Evolutionary conservation across 1,284 basidiomycete species (phyloP), one percentile per base, ranked within the genome.

Genomic region (Ceratobasidium sp.): DNA sequence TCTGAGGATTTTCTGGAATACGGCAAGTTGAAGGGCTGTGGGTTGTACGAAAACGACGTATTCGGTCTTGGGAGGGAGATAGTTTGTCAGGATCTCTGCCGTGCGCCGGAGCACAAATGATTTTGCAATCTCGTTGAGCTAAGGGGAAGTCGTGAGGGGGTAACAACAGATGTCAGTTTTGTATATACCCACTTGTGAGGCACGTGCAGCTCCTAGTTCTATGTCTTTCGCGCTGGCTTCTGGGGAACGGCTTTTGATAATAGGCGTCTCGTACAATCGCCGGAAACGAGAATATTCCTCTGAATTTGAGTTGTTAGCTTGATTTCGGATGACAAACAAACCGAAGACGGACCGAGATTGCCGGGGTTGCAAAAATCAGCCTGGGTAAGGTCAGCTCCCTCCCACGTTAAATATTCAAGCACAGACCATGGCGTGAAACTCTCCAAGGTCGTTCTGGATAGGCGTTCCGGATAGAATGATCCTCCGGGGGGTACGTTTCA

Each of bases 381-480:
- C 93, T 62, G 13, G 49, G 29, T 54, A 43, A 29, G 27, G 14
- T 66, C 5, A 46, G 34, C 58, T n/a, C 58, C 39, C 27, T 3
- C 14, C 51, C 43, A 43, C 69, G 29, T 54, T 39, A 68, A 14
- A 46, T 61, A 63, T 58, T 37, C 68, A 31, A 43, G 39, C 54
- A 78, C 85, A 68, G 74, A 94, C 94, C 96, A 98, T 98, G 4
- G 96, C 88, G 82, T 96, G 96, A 80, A 98, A 98, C 81, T 99
- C 98, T 74, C 92, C 87, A 22, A 99, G 84, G 81, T 98, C 95
- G 81, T 99, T 99, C 82, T 99, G 95, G 58, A 99, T 95, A 0
- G 98, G 98, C 1, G 98, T 99, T 22, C 98, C 98, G 0, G 96
- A 97, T 2, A 99, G 85, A 66, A 99, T 97, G 75, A 96, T 87